Percentiles rank a stretch among this genome's conserved stretches.
Conservation (phyloP, 2,329 filamentous ascomycete species). For the Hypocreales sp. region DNA sequence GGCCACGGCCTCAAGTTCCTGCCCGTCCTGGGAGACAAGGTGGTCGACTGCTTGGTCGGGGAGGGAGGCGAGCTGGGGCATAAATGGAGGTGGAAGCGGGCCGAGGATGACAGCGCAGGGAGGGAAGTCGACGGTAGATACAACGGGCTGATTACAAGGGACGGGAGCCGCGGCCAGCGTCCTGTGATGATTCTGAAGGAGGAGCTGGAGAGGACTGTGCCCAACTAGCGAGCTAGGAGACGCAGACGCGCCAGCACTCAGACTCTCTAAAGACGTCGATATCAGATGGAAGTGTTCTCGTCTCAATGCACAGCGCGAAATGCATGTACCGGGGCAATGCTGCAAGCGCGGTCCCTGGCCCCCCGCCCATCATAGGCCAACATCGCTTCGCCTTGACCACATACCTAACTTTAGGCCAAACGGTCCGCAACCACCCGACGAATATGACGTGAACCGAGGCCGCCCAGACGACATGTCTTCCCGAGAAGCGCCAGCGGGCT, state of each 20-base stretch:
- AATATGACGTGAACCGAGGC: no score
- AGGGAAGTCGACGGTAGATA: conserved; percentile 19
- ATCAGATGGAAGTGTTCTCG: no score
- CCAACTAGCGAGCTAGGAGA: no score
- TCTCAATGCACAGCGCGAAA: no score
- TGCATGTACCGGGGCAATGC: conserved; percentile 1
- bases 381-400: no score
- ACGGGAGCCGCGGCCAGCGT: conserved; percentile 34
- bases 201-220: conserved; percentile 16
- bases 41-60: conserved; percentile 38
- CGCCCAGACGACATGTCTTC: conserved; percentile 32
- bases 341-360: no score
- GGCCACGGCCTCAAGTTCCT: conserved; percentile 57
- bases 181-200: conserved; percentile 30
- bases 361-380: no score
- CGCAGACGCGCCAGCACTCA: no score
- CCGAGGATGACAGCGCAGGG: conserved; percentile 21
- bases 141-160: conserved; percentile 28
- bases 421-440: no score
- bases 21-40: conserved; percentile 47
- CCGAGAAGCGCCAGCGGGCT: conserved; percentile 34
- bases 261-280: no score
- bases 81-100: conserved; percentile 50
- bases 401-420: no score
- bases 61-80: conserved; percentile 32